Evolutionary conservation across 2,329 filamentous ascomycete species (phyloP).

Genomic region (Neurospora sp.): DNA sequence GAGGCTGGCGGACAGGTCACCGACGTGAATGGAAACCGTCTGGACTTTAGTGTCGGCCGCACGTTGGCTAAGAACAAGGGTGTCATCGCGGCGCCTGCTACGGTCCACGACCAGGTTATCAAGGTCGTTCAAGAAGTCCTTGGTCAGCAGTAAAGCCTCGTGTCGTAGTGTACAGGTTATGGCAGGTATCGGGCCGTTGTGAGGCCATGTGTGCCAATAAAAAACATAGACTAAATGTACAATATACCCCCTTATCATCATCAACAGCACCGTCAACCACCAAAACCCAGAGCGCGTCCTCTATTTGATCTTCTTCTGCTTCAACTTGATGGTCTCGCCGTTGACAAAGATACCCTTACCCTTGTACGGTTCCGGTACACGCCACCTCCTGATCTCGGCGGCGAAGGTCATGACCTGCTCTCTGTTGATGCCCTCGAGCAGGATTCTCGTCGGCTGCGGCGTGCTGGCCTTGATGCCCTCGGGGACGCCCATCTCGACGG

Average conservation of each 20-base stretch:
- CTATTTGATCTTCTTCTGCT: conserved; percentile 95
- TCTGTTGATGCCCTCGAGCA: conserved; percentile 81
- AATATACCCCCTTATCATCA: conserved; percentile 1
- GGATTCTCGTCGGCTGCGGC: conserved; percentile 81
- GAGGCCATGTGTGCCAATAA: background rate
- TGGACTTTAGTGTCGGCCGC: conserved; percentile 80
- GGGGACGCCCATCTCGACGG: conserved; percentile 81
- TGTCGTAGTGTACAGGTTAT: conserved; percentile 19
- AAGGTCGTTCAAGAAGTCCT: conserved; percentile 75
- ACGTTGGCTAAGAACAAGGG: conserved; percentile 88
- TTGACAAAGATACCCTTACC: conserved; percentile 99
- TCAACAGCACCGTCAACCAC: background rate
- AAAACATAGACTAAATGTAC: conserved; percentile 13
- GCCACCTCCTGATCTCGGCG: conserved; percentile 78
- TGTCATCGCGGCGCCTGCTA: conserved; percentile 75
- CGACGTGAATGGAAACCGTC: conserved; percentile 71
- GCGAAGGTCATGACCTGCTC: conserved; percentile 86
- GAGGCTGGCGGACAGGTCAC: conserved; percentile 91
- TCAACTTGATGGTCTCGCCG: conserved; percentile 93
- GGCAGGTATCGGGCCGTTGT: conserved; percentile 9
- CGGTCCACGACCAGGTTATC: conserved; percentile 67
- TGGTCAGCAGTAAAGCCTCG: conserved; percentile 25
- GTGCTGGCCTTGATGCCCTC: conserved; percentile 74
- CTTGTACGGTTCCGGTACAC: conserved; percentile 94
- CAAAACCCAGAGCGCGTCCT: conserved; percentile 5